Evolutionary conservation across 345 rosid species (phyloP).

Genomic region (Excoecaria cochinchinensis): DNA sequence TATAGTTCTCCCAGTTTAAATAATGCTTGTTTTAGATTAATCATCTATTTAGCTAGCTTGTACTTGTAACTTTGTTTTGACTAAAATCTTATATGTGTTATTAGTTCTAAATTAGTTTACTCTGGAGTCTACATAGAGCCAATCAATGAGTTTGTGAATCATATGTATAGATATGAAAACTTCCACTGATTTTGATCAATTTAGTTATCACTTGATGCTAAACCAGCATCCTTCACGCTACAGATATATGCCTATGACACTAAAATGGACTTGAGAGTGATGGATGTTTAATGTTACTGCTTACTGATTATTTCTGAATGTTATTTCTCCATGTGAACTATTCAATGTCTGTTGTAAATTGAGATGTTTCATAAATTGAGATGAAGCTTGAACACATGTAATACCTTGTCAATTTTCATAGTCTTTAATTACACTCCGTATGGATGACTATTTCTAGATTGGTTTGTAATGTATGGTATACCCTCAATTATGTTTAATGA

Average conservation of each 20-base stretch:
- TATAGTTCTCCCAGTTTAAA: neutral
- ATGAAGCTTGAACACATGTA: neutral
- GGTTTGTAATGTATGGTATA: too few species aligned
- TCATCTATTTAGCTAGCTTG: neutral
- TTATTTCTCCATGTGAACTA: neutral
- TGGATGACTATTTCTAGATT: too few species aligned
- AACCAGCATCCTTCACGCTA: neutral
- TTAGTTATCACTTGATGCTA: neutral
- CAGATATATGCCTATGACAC: neutral
- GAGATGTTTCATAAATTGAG: neutral
- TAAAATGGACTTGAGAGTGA: neutral
- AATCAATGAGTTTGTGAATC: neutral
- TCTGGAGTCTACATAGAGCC: neutral
- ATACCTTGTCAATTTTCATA: too few species aligned
- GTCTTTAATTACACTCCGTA: too few species aligned
- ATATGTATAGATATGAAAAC: neutral
- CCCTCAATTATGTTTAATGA: too few species aligned
- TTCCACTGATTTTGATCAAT: neutral
- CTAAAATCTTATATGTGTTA: neutral
- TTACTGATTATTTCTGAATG: neutral
- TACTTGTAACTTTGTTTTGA: conserved; percentile 7
- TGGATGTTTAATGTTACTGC: neutral
- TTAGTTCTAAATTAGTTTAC: neutral
- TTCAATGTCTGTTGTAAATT: neutral
- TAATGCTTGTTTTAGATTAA: neutral